A percentile compares a stretch with the other conserved stretches of the same genome.
These are phyloP conservation scores for Sequoia sempervirens DNA, from an alignment of 75 land plant genomes.

Conservation along the genomic window DNA sequence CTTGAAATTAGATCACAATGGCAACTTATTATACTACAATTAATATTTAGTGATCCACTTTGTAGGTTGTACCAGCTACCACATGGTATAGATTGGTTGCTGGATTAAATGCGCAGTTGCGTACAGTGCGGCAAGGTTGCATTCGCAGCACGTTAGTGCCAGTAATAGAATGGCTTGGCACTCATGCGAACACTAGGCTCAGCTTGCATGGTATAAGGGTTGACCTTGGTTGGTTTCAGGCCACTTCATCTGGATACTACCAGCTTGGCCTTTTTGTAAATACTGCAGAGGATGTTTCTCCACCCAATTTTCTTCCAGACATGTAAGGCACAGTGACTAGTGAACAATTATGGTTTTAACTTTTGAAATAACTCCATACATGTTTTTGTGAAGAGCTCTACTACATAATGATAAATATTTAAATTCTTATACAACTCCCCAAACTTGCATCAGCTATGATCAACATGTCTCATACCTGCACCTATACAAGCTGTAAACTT, in stretches of 20 bases:
- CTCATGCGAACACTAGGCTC: conserved; percentile 70
- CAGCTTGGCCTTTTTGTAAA: conserved; percentile 76
- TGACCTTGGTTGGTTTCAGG: conserved; percentile 91
- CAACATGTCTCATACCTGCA: neutral
- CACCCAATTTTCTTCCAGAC: conserved; percentile 18
- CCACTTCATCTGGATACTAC: conserved; percentile 87
- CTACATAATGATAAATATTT: neutral
- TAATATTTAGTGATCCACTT: neutral
- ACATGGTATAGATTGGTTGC: conserved; percentile 80
- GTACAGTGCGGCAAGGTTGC: conserved; percentile 68
- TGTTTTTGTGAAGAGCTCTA: neutral
- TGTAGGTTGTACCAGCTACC: conserved; percentile 73
- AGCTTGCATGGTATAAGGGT: conserved; percentile 59
- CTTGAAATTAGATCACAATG: neutral
- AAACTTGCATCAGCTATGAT: neutral
- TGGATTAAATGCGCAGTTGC: conserved; percentile 91
- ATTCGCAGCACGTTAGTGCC: conserved; percentile 60
- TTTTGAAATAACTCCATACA: neutral
- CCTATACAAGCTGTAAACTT: neutral
- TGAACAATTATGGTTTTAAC: conserved; percentile 22
- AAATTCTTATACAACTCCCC: neutral
- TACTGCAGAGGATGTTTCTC: conserved; percentile 37
- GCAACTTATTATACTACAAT: neutral
- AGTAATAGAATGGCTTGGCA: conserved; percentile 64
- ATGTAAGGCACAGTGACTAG: conserved; percentile 5